phyloP scores from a whole-genome alignment of 2,329 filamentous ascomycete species.

The Calonectria crousiana region DNA sequence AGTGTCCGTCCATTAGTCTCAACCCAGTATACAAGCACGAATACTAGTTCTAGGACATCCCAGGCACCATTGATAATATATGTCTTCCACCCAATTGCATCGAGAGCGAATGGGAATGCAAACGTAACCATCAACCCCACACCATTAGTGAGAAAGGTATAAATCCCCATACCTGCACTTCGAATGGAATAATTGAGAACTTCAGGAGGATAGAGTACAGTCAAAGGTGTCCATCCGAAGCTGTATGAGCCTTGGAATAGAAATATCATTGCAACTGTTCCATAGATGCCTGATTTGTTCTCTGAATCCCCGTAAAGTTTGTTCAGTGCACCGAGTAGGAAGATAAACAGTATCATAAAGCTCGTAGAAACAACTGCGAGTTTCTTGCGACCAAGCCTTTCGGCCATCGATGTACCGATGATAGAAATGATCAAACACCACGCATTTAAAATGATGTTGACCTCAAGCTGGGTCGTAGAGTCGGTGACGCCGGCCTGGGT shows the following conservation, averaged over 20 bases:
- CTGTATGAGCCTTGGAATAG: constrained; percentile 45
- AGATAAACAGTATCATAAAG: constrained; percentile 58
- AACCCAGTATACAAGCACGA: constrained; percentile 22
- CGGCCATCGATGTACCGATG: constrained; percentile 56
- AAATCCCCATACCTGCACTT: constrained; percentile 52
- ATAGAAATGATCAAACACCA: constrained; percentile 60
- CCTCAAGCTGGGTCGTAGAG: constrained; percentile 56
- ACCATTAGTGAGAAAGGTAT: constrained; percentile 20
- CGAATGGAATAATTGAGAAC: constrained; percentile 46
- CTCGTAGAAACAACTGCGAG: constrained; percentile 54
- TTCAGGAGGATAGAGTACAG: constrained; percentile 44
- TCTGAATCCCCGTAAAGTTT: constrained; percentile 49
- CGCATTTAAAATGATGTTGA: constrained; percentile 64
- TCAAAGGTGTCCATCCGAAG: constrained; percentile 45
- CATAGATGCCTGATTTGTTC: constrained; percentile 54
- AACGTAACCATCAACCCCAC: constrained; percentile 22
- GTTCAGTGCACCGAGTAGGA: constrained; percentile 63
- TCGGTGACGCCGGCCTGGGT: constrained; percentile 60
- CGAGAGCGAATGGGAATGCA: constrained; percentile 39
- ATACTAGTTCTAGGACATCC: constrained; percentile 38
- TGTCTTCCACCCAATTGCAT: constrained; percentile 42
- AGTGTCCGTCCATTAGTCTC: constrained; percentile 22
- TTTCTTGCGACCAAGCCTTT: constrained; percentile 58
- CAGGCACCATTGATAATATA: constrained; percentile 43
- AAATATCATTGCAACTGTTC: constrained; percentile 47